phyloP scores from a whole-genome alignment of 495 filamentous ascomycete genomes.

The Trichoderma virens region DNA sequence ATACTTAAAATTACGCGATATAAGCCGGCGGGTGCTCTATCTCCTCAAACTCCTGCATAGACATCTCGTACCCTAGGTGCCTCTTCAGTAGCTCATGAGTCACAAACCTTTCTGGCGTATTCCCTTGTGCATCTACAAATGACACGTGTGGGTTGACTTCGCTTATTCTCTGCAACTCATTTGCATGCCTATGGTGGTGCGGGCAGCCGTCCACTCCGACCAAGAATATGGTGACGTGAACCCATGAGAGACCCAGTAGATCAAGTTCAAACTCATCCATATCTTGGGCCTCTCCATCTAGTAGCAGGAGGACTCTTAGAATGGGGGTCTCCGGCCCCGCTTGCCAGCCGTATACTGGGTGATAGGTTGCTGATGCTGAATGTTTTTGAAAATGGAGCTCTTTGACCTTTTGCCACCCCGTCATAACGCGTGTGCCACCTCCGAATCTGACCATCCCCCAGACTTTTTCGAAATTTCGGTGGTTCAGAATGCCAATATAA shows the following conservation, averaged over 20 bases:
- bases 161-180: conserved; percentile 39
- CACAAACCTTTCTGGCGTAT: conserved; percentile 37
- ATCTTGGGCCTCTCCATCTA: conserved; percentile 40
- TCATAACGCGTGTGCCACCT: conserved; percentile 37
- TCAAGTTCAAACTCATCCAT: conserved; percentile 47
- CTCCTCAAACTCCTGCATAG: conserved; percentile 35
- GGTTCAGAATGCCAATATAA: conserved; percentile 33
- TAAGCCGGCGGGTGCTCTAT: conserved; percentile 19
- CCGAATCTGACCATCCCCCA: conserved; percentile 32
- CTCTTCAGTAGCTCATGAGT: conserved; percentile 42
- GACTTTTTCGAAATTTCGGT: conserved; percentile 28
- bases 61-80: conserved; percentile 38
- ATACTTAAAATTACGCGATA: neutral
- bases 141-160: conserved; percentile 40
- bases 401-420: conserved; percentile 42
- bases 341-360: conserved; percentile 43
- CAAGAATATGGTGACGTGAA: conserved; percentile 41
- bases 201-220: conserved; percentile 43
- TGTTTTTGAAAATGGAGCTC: conserved; percentile 42
- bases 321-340: conserved; percentile 39
- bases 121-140: conserved; percentile 43
- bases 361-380: conserved; percentile 35
- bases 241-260: conserved; percentile 38
- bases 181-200: conserved; percentile 42
- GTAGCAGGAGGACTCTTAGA: conserved; percentile 34